phyloP scores from a whole-genome alignment of 192 early-diverging fungal species.

The Coemansia sp. region DNA sequence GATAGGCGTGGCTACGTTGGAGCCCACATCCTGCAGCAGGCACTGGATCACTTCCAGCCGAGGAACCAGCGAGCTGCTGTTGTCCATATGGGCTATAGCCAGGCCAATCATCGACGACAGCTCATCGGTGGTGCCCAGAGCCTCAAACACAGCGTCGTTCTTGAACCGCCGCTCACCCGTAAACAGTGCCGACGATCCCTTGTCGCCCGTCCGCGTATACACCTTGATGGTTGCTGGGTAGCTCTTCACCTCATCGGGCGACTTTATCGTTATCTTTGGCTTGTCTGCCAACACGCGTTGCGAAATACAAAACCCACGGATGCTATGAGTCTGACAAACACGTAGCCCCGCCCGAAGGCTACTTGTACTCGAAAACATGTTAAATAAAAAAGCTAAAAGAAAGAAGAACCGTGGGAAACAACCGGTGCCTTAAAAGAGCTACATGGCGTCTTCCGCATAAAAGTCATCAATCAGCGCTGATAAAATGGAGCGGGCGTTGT shows the following conservation, averaged over 20 bases:
- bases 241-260: slow-evolving; percentile 48
- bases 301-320: too few relatives aligned
- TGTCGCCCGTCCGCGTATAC: slow-evolving; percentile 94
- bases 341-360: too few relatives aligned
- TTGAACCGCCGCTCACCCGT: slow-evolving; percentile 89
- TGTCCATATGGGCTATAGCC: slow-evolving; percentile 42
- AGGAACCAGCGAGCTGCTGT: slow-evolving; percentile 13
- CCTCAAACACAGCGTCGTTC: slow-evolving; percentile 86
- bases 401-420: too few relatives aligned
- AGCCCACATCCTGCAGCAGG: slow-evolving; percentile 82
- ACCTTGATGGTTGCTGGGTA: slow-evolving; percentile 61
- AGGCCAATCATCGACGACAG: slow-evolving; percentile 61
- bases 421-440: too few relatives aligned
- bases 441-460: slow-evolving; percentile 46
- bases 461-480: slow-evolving; percentile 59
- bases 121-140: slow-evolving; percentile 88
- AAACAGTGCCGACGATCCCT: slow-evolving; percentile 84
- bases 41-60: slow-evolving; percentile 76
- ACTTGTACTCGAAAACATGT: too few relatives aligned
- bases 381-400: too few relatives aligned
- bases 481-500: slow-evolving; percentile 50
- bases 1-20: slow-evolving; percentile 89
- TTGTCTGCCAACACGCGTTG: too few relatives aligned
- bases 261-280: slow-evolving; percentile 14
- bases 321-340: too few relatives aligned